These are phyloP conservation scores for Epithele typhae DNA, from an alignment of 768 basidiomycete genomes.

Conservation along the genomic window DNA sequence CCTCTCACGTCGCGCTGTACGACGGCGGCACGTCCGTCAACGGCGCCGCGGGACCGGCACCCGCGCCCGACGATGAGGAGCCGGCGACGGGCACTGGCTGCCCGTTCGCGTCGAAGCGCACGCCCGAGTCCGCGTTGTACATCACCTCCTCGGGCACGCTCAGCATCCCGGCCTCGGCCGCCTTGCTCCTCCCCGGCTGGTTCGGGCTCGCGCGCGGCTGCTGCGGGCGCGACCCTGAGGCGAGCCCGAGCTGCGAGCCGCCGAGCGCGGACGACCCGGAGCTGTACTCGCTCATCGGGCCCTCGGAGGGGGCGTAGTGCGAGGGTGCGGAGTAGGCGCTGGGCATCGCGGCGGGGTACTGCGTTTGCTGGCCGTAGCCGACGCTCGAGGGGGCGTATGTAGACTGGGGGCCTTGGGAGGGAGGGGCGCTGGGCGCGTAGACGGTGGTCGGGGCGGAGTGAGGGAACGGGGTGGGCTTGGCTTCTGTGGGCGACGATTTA, in stretches of 20 bases:
- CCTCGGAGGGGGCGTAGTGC: no score
- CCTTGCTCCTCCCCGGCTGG: conserved; percentile 8
- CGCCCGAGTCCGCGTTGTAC: conserved; percentile 21
- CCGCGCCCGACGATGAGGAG: neutral
- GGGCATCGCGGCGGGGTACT: no score
- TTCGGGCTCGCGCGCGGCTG: neutral
- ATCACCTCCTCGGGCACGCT: neutral
- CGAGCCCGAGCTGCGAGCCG: neutral
- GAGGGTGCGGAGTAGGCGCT: no score
- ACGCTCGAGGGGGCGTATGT: no score
- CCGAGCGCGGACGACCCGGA: no score
- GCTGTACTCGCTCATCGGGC: no score
- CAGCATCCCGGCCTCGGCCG: conserved; percentile 8
- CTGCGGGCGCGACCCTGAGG: neutral
- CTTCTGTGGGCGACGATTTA: no score
- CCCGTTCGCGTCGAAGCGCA: conserved; percentile 16
- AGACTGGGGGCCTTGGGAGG: no score
- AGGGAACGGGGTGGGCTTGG: no score
- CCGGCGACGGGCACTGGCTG: neutral
- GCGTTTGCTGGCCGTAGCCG: no score
- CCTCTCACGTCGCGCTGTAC: conserved; percentile 4
- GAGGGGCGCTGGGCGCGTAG: no score
- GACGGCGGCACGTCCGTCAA: conserved; percentile 8
- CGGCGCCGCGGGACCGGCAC: neutral
- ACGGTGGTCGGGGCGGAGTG: no score